phyloP scores from a whole-genome alignment of 495 filamentous ascomycete genomes.

The Thermothielavioides terrestris region DNA sequence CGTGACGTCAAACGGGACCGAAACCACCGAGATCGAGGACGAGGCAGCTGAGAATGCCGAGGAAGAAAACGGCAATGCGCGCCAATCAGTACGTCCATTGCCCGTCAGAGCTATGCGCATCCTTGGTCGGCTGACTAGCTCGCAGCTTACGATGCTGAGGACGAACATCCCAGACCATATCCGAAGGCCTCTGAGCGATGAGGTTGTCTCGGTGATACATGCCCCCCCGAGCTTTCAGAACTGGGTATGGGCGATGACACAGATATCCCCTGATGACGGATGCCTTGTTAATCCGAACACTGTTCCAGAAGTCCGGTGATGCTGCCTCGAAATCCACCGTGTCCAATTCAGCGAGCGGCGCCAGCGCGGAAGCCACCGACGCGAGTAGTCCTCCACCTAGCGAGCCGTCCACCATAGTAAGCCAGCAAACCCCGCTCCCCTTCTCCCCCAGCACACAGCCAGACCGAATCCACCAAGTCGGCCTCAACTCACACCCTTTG shows the following conservation, averaged over 20 bases:
- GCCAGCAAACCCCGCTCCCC: slow-evolving; percentile 7
- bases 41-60: slow-evolving; percentile 43
- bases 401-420: slow-evolving; percentile 26
- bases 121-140: slow-evolving; percentile 7
- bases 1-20: slow-evolving; percentile 67
- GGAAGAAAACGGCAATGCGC: slow-evolving; percentile 20
- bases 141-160: slow-evolving; percentile 50
- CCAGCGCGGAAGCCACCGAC: slow-evolving; percentile 18
- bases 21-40: slow-evolving; percentile 64
- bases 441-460: not conserved
- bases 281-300: slow-evolving; percentile 9
- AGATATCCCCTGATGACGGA: not conserved
- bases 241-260: slow-evolving; percentile 48
- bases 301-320: slow-evolving; percentile 30
- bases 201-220: slow-evolving; percentile 80
- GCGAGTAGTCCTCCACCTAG: slow-evolving; percentile 27
- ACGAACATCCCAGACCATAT: slow-evolving; percentile 48
- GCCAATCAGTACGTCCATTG: slow-evolving; percentile 28
- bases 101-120: no score
- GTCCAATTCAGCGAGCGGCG: slow-evolving; percentile 15
- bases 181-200: slow-evolving; percentile 53
- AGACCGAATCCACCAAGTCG: no score
- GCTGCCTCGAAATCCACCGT: slow-evolving; percentile 15
- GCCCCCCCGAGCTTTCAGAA: slow-evolving; percentile 68
- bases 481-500: slow-evolving; percentile 13